Base-by-base conservation (phyloP, 1,139 yeast species). In the Candida mesenterica region DNA sequence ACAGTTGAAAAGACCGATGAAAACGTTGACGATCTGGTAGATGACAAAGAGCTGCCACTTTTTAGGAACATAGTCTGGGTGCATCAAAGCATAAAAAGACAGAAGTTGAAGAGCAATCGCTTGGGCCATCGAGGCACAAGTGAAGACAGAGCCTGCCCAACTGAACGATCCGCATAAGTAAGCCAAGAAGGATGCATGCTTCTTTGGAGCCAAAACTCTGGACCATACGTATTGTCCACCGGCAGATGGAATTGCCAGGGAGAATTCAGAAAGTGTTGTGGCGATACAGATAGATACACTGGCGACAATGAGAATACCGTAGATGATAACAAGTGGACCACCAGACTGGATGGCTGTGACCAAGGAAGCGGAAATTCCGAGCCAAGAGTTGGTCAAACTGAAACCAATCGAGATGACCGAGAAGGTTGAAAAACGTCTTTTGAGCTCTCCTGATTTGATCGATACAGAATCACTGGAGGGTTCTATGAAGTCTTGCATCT, bases 201-300 rank as follows among this genome's bases (percentile, higher is more conserved):
- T 65, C 43, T 65, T 62, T 5, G 80, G 79, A 9, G 81, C 79
- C 40, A 77, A 52, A 39, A 73, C 71, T 45, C 72, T 61, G n/a
- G 81, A 70, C 83, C 83, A 77, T 52, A 71, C 77, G 47, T 77
- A 78, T 56, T 79, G 85, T 24, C 84, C 85, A 34, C 84, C 84
- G 4, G 84, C 79, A 41, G 77, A 77, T 1, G 84, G 84, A 48
- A 66, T 76, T 5, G 82, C 80, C 17, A 77, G 70, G 4, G 77
- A 61, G 41, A 77, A 53, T 50, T 77, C 82, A 15, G 78, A 70
- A 30, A 77, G 58, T 1, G 81, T 71, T 30, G 68, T 62, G 31
- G 79, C 82, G 33, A 77, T 64, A 46, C 76, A 68, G 15, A 65
- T 47, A 1, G 82, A 73, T 10, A 77, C 53, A 39, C 58, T 58